Percentiles rank a stretch among this genome's conserved stretches.
phyloP scores from a whole-genome alignment of 2,329 filamentous ascomycete genomes.

The Fusarium sp. region DNA sequence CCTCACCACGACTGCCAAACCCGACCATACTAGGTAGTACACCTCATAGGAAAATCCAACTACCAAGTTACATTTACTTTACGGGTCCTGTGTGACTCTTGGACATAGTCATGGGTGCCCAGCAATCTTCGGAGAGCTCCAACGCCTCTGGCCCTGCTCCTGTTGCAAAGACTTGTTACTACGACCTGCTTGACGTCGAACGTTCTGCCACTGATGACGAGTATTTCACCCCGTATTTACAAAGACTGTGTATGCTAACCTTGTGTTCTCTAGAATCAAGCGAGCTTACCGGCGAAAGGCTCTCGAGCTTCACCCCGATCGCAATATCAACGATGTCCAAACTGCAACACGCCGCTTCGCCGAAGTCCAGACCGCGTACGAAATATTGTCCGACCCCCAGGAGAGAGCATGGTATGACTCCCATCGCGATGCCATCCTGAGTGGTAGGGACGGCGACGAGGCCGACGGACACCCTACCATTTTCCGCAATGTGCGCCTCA shows the following conservation, averaged over 20 bases:
- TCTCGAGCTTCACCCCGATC: constrained; percentile 92
- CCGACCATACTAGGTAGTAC: not conserved
- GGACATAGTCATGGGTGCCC: constrained; percentile 60
- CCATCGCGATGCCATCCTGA: constrained; percentile 85
- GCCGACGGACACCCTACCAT: constrained; percentile 66
- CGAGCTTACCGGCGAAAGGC: constrained; percentile 92
- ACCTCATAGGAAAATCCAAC: not conserved
- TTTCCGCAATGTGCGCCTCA: constrained; percentile 76
- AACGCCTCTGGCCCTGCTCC: constrained; percentile 48
- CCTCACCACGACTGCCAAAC: constrained; percentile 6
- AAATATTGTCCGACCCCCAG: constrained; percentile 94
- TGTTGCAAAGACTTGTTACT: constrained; percentile 79
- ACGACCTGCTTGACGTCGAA: constrained; percentile 82
- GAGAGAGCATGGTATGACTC: constrained; percentile 98
- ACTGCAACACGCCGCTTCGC: constrained; percentile 87
- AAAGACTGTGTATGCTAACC: not conserved
- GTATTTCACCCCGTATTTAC: constrained; percentile 57
- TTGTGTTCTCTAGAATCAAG: constrained; percentile 74
- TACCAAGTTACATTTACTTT: not conserved
- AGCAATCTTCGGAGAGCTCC: constrained; percentile 62
- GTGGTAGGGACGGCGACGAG: constrained; percentile 65
- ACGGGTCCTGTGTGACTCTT: constrained; percentile 5
- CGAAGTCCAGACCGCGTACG: constrained; percentile 91
- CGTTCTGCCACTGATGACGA: constrained; percentile 82
- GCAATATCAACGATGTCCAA: constrained; percentile 88